Evolutionary conservation across 441 rosid genomes (phyloP), one percentile per base, ranked within the genome.

Genomic region (Erodium texanum): DNA sequence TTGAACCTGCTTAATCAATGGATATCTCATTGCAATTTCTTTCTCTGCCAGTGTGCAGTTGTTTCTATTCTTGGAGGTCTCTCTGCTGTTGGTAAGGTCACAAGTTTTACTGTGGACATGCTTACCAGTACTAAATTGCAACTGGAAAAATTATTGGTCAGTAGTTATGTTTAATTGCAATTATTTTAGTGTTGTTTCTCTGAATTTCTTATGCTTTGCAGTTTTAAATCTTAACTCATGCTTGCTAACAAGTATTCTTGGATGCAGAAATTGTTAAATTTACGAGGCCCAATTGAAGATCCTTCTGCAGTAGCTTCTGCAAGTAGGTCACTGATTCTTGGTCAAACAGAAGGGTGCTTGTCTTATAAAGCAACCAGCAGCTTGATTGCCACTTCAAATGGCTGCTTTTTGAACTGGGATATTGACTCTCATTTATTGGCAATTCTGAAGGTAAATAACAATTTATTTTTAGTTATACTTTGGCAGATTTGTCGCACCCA

Each of bases 71-170:
- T 94, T 80, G 89, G 86, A 75, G 74, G 82, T 75, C 84, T 84
- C 71, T 76, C 87, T 73, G 76, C 80, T 72, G 67, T 67, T 61
- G 82, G 80, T 68, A 78, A 71, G 68, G 75, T 64, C 75, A 71
- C 78, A 22, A 81, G 70, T 73, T 69, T 65, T 76, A 75, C 82
- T 52, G 66, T 79, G 74, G 72, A 76, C 75, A 73, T 76, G 82
- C 92, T 92, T 68, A 81, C 56, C 50, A 80, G 69, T 77, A 88
- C 85, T 65, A 85, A 83, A 75, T 86, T 85, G 68, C 98, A 83
- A 76, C 92, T 94, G 67, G 90, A 83, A 77, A 88, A 75, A 78
- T 91, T 94, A 71, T 72, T 80, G 99, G 99, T 94, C 80, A 79
- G 85, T 83, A 77, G 41, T 68, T 50, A 66, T 67, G 63, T 74